Evolutionary conservation across 768 basidiomycete genomes (phyloP).

Genomic region (Panaeolus papilionaceus): DNA sequence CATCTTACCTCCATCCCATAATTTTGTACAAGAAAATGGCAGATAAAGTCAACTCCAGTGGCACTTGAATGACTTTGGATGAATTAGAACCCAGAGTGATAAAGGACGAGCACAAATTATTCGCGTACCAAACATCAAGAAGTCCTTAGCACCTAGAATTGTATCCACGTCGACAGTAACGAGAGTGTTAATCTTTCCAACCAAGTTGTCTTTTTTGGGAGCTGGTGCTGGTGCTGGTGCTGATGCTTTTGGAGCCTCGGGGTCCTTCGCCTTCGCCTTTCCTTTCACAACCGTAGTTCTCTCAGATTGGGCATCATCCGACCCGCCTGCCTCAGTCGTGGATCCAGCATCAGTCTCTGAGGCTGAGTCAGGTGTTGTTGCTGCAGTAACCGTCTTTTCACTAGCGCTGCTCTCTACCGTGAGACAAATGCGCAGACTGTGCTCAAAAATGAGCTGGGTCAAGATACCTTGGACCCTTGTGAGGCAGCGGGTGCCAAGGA

Average conservation of each 20-base stretch:
- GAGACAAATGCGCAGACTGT: slow-evolving; percentile 65
- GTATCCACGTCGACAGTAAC: slow-evolving; percentile 67
- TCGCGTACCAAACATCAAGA: slow-evolving; percentile 33
- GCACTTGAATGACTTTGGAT: slow-evolving; percentile 41
- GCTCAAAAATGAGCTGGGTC: slow-evolving; percentile 50
- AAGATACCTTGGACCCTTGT: slow-evolving; percentile 47
- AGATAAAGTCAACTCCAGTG: slow-evolving; percentile 46
- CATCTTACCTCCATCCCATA: slow-evolving; percentile 54
- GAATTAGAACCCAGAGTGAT: neutral
- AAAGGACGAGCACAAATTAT: neutral
- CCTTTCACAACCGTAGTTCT: neutral
- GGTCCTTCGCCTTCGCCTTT: neutral
- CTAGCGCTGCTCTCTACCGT: slow-evolving; percentile 43
- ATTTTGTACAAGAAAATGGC: slow-evolving; percentile 52
- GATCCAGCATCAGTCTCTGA: neutral
- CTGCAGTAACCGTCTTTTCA: neutral
- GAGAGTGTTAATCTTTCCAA: slow-evolving; percentile 81
- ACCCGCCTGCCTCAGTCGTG: neutral
- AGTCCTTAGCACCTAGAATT: slow-evolving; percentile 45
- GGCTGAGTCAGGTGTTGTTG: neutral
- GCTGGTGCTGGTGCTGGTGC: slow-evolving; percentile 16
- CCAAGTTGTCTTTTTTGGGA: slow-evolving; percentile 50
- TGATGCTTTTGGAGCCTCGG: neutral
- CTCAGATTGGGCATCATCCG: neutral
- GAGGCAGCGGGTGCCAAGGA: slow-evolving; percentile 48